Evolutionary conservation across 2,329 filamentous ascomycete species (phyloP), one percentile per base, ranked within the genome.

Genomic region (Aspergillus jensenii): DNA sequence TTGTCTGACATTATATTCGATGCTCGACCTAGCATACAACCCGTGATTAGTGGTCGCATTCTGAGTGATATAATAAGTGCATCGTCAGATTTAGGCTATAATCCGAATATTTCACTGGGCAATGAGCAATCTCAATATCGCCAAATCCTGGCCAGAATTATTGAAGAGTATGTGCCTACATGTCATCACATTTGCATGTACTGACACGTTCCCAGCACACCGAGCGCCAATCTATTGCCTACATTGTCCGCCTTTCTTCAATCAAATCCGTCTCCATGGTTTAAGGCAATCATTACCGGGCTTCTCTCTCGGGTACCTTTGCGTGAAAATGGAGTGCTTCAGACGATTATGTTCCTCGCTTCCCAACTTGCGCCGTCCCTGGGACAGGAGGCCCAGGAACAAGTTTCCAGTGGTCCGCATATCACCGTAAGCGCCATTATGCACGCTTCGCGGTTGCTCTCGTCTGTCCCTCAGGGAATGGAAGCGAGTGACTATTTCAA

Each of bases 391-490:
- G 64, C 69, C 6, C 69, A 72, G 47, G 59, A 52, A 5, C 62
- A 69, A 40, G 56, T 62, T 14, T 69, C 71, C 1, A 67, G 63
- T 51, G 76, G 75, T 0, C 74, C 76, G 11, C 71, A 71, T 51
- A 71, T 79, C 17, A 78, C 76, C 3, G 71, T 78, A 6, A 74
- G 78, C 55, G 73, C 74, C 2, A 77, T 79, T 9, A 78, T 77
- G 74, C 76, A 78, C 47, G 74, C 71, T 2, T 78, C 76, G 4
- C 71, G 70, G 27, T 60, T 79, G 19, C 67, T 79, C 7, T 76
- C 75, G 1, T 76, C 76, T 43, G 73, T 79, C 4, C 76, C 76
- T 0, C 72, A 73, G 27, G 71, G 65, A 14, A 68, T 75, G 62
- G 68, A 76, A 5, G 60, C 74, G 6, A 52, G 58, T 12, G 50